A percentile compares a stretch with the other conserved stretches of the same genome.
Conservation (phyloP, 345 rosid species). For the Draba incana region DNA sequence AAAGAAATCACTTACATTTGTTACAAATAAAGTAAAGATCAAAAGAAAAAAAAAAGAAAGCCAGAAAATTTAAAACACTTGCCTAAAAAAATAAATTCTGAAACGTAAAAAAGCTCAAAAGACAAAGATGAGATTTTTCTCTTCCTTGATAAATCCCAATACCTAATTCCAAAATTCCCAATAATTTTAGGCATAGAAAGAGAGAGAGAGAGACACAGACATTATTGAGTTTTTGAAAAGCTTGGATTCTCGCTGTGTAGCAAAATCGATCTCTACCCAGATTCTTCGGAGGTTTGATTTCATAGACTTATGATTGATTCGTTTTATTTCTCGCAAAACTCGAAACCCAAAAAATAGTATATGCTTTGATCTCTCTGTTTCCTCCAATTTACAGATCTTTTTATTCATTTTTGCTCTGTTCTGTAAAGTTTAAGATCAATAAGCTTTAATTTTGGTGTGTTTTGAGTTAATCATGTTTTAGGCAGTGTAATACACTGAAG, state of each 20-base stretch:
- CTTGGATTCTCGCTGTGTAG: constrained; percentile 22
- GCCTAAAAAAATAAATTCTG: neutral
- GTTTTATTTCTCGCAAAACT: neutral
- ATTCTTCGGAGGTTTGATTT: constrained; percentile 34
- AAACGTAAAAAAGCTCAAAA: constrained; percentile 17
- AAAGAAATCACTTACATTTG: constrained; percentile 19
- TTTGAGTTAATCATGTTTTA: constrained; percentile 16
- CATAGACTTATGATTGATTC: neutral
- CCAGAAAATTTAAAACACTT: constrained; percentile 2
- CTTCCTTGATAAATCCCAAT: constrained; percentile 38
- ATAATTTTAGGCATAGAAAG: constrained; percentile 21
- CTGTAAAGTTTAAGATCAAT: constrained; percentile 15
- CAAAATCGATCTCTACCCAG: constrained; percentile 37
- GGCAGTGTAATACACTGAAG: constrained; percentile 20
- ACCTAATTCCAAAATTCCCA: constrained; percentile 21
- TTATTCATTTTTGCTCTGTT: neutral
- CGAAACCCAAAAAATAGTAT: neutral
- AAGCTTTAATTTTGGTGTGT: constrained; percentile 27
- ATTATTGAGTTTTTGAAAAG: constrained; percentile 24
- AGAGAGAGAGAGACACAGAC: constrained; percentile 25
- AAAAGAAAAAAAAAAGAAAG: neutral
- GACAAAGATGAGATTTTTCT: constrained; percentile 19
- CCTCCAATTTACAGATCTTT: constrained; percentile 21
- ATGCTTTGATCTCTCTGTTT: constrained; percentile 16
- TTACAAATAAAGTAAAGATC: neutral